Base-by-base conservation (phyloP, 768 basidiomycete species). In the Roridomyces roridus region DNA sequence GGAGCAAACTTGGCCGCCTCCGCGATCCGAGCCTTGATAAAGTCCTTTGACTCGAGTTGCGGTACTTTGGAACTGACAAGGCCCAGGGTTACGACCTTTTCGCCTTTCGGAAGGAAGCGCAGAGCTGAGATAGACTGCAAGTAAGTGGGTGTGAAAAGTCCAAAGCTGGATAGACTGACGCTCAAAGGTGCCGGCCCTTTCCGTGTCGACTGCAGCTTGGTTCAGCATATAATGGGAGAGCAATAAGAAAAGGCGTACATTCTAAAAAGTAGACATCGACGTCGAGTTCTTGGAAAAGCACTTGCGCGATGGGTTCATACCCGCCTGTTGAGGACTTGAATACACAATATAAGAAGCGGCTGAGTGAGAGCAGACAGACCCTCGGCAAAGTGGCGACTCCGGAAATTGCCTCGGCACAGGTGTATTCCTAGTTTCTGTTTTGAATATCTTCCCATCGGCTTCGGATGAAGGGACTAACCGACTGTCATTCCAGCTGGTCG, bases 231-330 rank as follows among this genome's bases (percentile, higher is more conserved):
- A 12, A 2, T 18, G 2, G 17, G n/a, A 23, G 7, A 7, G 48
- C 1, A 31, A 28, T 12, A 31, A 35, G 17, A 24, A 28, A 14
- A 2, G 20, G 20, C 51, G 15, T 43, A 67, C 75, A 77, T 60
- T 76, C 75, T 21, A 77, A 68, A 72, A 64, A 60, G 64, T 76
- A 78, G 36, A 68, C 70, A 60, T 77, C 76, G 6, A 74, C 76
- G 54, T 73, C 65, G 55, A 78, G 71, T 39, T 75, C 61, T 54
- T 71, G 68, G 71, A 78, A 77, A 17, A 78, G 65, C 50, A 74
- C 72, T 34, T 64, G 50, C 1, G 63, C 63, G 53, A 77, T 76
- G 17, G 73, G 71, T 53, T 76, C 75, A 58, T 77, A 77, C 20
- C 75, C 75, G 31, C 76, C 76, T 63, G 15, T 24, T 53, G 10